Base-by-base conservation (phyloP, 805 yeast species). In the Barnettozyma vustinii region DNA sequence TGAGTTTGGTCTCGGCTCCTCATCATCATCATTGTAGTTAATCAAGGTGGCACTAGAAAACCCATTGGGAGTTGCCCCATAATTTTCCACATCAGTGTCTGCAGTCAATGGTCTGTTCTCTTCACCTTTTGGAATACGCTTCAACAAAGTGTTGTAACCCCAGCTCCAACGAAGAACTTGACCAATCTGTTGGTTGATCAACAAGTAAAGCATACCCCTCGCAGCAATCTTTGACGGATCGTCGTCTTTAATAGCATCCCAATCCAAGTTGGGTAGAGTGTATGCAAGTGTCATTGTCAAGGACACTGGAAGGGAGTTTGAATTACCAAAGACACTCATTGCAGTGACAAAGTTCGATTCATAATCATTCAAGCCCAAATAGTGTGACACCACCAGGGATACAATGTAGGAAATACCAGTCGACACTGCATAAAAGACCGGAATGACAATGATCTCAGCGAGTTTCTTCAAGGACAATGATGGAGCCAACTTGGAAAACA, bases 281-380 rank as follows among this genome's bases (percentile, higher is more conserved):
- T 83, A 83, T 1, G 91, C 82, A 54, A 86, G 71, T 1, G 96
- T 84, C 49, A 94, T 71, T 1, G 94, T 86, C 55, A 94, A 74
- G 0, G 97, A 89, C 1, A 92, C 98, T 0, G 99, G 98, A 48
- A 92, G 76, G 10, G 96, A 87, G 71, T 92, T 92, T 40, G 96
- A 88, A 68, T 92, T 94, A 46, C 97, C 98, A 68, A 92, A 92
- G 6, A 91, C 96, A 2, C 94, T 89, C 95, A 94, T 94, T 2
- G 97, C 98, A 20, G 95, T 85, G 44, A 94, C 97, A 60, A 88
- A 92, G 68, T 92, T 91, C 4, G 87, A 63, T 67, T 94, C 97
- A 13, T 87, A 80, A 44, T 71, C 78, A 58, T 86, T 86, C 58
- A 94, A 70, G 8, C 67, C 60, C 53, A 90, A 64, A 40, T 81